Conservation (phyloP, 140 eudicot genomes). For the Anethum foeniculum region DNA sequence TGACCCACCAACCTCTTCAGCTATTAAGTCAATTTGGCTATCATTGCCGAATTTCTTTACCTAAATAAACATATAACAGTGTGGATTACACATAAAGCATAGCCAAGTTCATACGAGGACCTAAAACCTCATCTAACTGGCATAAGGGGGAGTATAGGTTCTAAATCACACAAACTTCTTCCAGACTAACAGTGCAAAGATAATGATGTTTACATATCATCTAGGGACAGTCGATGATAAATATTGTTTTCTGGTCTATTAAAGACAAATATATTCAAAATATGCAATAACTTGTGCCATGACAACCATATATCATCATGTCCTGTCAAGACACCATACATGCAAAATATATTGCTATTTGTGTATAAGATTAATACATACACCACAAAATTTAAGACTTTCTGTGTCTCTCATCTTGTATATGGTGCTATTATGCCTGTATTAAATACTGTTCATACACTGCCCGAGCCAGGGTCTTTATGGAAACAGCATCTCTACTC, state of each 20-base stretch:
- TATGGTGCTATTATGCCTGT: neutral
- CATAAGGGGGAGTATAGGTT: neutral
- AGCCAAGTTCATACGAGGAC: neutral
- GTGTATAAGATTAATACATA: neutral
- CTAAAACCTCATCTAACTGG: neutral
- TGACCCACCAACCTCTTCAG: slow-evolving; percentile 90
- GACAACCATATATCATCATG: neutral
- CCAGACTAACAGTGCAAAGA: neutral
- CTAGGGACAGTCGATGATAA: neutral
- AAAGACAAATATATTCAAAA: no score
- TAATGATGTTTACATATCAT: neutral
- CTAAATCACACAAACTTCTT: neutral
- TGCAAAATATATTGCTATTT: neutral
- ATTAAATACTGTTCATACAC: neutral
- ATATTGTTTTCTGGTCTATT: neutral
- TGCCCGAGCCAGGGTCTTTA: neutral
- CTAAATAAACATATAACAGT: slow-evolving; percentile 22
- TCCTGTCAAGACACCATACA: neutral
- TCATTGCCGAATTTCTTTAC: slow-evolving; percentile 93
- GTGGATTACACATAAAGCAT: neutral
- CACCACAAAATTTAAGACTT: neutral
- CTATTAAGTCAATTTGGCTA: slow-evolving; percentile 73
- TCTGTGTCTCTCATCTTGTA: neutral
- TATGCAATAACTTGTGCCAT: neutral
- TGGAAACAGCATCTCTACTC: neutral